Conservation (phyloP, 2,329 filamentous ascomycete species). For the Dryadomyces sulphureus region DNA sequence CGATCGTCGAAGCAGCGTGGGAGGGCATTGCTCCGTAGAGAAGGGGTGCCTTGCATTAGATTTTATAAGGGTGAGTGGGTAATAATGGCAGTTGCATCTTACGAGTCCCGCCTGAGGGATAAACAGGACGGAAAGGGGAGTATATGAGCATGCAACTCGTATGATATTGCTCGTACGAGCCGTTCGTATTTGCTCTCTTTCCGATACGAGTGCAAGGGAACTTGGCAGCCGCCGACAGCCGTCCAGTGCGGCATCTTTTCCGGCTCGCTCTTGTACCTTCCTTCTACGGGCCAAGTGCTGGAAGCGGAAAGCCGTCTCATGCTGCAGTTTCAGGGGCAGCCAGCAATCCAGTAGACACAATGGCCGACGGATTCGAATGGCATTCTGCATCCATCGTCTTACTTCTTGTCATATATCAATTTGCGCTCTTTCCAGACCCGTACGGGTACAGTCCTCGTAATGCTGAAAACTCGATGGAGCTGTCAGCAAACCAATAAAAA, state of each 20-base stretch:
- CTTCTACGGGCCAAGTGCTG: neutral
- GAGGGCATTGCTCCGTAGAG: neutral
- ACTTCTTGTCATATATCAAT: neutral
- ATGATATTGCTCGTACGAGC: neutral
- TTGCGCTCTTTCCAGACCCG: too few relatives aligned
- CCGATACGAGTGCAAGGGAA: neutral
- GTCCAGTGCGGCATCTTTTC: too few relatives aligned
- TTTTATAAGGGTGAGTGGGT: neutral
- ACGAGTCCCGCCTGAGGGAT: neutral
- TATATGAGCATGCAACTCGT: neutral
- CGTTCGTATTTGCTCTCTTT: too few relatives aligned
- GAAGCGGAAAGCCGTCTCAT: neutral
- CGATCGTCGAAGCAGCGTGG: neutral
- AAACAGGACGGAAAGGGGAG: neutral
- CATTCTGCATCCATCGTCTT: neutral
- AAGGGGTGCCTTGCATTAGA: conserved; percentile 3
- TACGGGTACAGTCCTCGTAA: too few relatives aligned
- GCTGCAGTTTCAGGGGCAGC: neutral
- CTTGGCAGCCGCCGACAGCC: neutral
- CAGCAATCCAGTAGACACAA: neutral
- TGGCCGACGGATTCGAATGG: neutral
- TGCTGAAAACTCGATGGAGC: too few relatives aligned
- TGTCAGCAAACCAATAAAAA: neutral
- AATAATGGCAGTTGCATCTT: too few relatives aligned
- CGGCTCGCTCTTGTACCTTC: neutral